Evolutionary conservation across 805 yeast species (phyloP).

Genomic region (Debaryomyces maramus): DNA sequence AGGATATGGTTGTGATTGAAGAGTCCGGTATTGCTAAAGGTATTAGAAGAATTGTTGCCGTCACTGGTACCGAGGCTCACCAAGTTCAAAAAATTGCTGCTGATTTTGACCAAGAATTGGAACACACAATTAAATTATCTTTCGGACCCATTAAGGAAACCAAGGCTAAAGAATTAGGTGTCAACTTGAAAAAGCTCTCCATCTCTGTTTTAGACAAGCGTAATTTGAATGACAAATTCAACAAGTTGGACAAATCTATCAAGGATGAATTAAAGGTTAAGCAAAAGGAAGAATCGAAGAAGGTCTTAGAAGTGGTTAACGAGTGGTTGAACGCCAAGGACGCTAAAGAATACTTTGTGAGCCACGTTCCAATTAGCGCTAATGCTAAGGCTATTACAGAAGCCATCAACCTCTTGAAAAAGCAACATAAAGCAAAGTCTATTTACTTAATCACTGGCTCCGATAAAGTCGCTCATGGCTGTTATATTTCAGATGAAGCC

Average conservation of each 20-base stretch:
- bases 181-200: slow-evolving; percentile 74
- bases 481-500: slow-evolving; percentile 76
- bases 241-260: slow-evolving; percentile 77
- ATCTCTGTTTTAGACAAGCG: slow-evolving; percentile 82
- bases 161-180: slow-evolving; percentile 79
- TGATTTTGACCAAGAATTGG: slow-evolving; percentile 65
- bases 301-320: slow-evolving; percentile 74
- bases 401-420: slow-evolving; percentile 81
- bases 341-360: slow-evolving; percentile 61
- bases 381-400: slow-evolving; percentile 95
- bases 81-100: slow-evolving; percentile 84
- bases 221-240: slow-evolving; percentile 69
- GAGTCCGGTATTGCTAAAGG: slow-evolving; percentile 99
- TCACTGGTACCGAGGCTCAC: slow-evolving; percentile 87
- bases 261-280: slow-evolving; percentile 85
- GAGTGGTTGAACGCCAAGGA: slow-evolving; percentile 58
- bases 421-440: slow-evolving; percentile 70
- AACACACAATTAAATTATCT: slow-evolving; percentile 58
- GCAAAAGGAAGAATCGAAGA: slow-evolving; percentile 85
- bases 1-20: slow-evolving; percentile 84
- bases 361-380: slow-evolving; percentile 66
- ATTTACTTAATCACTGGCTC: slow-evolving; percentile 79
- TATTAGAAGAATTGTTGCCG: slow-evolving; percentile 96
- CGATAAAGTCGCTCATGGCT: slow-evolving; percentile 92
- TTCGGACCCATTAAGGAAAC: slow-evolving; percentile 80